These are phyloP conservation scores for Melaleuca quinquenervia DNA, from an alignment of 345 rosid genomes.

Conservation along the genomic window DNA sequence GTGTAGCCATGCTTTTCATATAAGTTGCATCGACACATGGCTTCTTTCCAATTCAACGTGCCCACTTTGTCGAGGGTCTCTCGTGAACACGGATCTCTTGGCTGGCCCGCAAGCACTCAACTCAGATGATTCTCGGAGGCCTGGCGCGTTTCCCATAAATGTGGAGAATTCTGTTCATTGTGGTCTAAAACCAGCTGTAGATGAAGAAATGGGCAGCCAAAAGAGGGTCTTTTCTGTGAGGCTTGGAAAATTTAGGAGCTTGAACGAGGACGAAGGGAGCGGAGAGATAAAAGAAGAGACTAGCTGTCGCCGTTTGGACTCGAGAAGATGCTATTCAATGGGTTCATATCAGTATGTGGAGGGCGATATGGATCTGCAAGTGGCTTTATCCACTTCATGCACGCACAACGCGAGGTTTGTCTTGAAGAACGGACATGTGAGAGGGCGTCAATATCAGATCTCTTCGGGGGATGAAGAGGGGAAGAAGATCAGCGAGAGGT, in stretches of 20 bases:
- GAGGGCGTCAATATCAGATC: background rate
- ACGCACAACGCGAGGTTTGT: background rate
- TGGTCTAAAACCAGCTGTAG: background rate
- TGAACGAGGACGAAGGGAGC: slow-evolving; percentile 13
- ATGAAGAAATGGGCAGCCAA: background rate
- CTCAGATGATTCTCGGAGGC: slow-evolving; percentile 11
- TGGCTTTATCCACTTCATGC: slow-evolving; percentile 13
- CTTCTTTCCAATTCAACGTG: slow-evolving; percentile 77
- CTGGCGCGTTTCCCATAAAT: slow-evolving; percentile 8
- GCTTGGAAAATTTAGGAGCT: slow-evolving; percentile 48
- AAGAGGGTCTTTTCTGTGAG: slow-evolving; percentile 47
- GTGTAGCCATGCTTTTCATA: slow-evolving; percentile 72
- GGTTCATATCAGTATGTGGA: slow-evolving; percentile 54
- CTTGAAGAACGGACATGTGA: background rate
- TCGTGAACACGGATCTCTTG: slow-evolving; percentile 14
- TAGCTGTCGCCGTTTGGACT: slow-evolving; percentile 28
- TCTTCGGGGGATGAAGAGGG: slow-evolving; percentile 15
- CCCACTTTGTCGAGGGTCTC: slow-evolving; percentile 57
- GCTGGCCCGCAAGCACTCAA: slow-evolving; percentile 7
- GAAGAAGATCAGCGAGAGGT: slow-evolving; percentile 30
- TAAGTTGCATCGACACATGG: slow-evolving; percentile 65
- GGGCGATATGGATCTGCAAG: slow-evolving; percentile 31
- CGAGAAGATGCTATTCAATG: slow-evolving; percentile 70
- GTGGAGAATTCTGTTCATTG: slow-evolving; percentile 11
- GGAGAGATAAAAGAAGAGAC: slow-evolving; percentile 23